Evolutionary conservation across 768 basidiomycete species (phyloP), one percentile per base, ranked within the genome.

Genomic region (Clathrus columnatus): DNA sequence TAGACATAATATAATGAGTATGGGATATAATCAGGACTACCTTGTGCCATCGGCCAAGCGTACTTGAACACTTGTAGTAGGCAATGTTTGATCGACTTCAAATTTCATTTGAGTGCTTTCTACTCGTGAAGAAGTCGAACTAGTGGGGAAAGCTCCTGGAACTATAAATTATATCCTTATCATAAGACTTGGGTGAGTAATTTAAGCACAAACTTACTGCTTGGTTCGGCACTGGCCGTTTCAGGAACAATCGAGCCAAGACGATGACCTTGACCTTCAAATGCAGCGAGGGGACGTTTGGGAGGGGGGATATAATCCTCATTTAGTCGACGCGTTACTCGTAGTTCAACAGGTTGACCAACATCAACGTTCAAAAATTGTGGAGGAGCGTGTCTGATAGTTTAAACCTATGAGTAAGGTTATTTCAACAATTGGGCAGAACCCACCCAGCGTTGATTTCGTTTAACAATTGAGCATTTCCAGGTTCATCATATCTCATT

Each of bases 11-110:
- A 32, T 28, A 4, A n/a, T 4, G 17, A 14, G 16, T 28, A 23
- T 10, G 18, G 7, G 18, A 2, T 57, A 20, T 21, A 17, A 10
- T 17, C 26, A 56, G 24, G n/a, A 69, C 48, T 54, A 87, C 88
- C 90, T 80, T 17, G 91, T 88, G 7, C 95, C 95, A 69, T 95
- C 93, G 8, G 88, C 90, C 52, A 98, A 65, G 53, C 96, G 76
- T 56, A 98, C 79, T 72, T 97, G 96, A 10, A 98, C 75, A 67
- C 83, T 90, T 42, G 94, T 96, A 47, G 83, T 87, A 5, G 95
- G 94, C 67, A 78, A 74, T 16, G 71, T 78, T 67, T 81, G 80
- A 65, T 98, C 92, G 7, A 97, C 90, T 67, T 86, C 82, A 64
- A 93, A 95, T 52, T 72, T 71, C 10, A 84, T 77, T 27, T 62